phyloP scores from a whole-genome alignment of 2,329 filamentous ascomycete species.

The Nigrospora oryzae region DNA sequence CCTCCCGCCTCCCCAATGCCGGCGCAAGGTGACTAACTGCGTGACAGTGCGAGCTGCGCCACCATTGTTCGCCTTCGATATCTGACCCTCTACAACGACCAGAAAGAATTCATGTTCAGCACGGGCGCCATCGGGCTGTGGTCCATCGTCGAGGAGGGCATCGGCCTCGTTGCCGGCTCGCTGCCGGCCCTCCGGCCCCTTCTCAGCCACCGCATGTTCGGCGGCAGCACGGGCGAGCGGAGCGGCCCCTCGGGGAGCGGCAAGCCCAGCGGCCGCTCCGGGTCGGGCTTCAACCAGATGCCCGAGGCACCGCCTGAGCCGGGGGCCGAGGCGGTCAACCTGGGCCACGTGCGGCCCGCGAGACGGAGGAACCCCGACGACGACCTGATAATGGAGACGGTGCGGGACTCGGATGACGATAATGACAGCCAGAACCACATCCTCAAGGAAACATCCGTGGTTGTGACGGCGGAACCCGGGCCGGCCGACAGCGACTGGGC shows the following conservation, averaged over 20 bases:
- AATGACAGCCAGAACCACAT: constrained; percentile 28
- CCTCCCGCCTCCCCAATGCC: neutral
- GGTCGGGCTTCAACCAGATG: too few species aligned
- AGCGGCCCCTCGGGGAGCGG: neutral
- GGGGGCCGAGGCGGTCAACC: neutral
- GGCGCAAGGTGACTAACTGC: constrained; percentile 3
- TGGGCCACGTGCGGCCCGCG: neutral
- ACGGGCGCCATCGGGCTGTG: constrained; percentile 33
- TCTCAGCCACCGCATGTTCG: constrained; percentile 19
- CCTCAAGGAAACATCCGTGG: constrained; percentile 23
- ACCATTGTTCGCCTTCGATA: constrained; percentile 33
- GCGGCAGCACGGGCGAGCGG: constrained; percentile 1
- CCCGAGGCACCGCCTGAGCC: neutral
- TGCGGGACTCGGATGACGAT: constrained; percentile 2
- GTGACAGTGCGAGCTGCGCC: constrained; percentile 22
- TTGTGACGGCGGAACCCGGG: constrained; percentile 9
- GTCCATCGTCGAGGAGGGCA: constrained; percentile 39
- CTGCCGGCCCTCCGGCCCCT: constrained; percentile 35
- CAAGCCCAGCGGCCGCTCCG: neutral
- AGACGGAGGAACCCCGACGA: neutral
- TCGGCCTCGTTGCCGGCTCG: constrained; percentile 39
- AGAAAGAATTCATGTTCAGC: constrained; percentile 28
- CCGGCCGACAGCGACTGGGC: constrained; percentile 11
- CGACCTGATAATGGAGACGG: neutral
- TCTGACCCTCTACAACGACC: constrained; percentile 28